phyloP scores from a whole-genome alignment of 192 early-diverging fungal species.

The Cetraspora pellucida region DNA sequence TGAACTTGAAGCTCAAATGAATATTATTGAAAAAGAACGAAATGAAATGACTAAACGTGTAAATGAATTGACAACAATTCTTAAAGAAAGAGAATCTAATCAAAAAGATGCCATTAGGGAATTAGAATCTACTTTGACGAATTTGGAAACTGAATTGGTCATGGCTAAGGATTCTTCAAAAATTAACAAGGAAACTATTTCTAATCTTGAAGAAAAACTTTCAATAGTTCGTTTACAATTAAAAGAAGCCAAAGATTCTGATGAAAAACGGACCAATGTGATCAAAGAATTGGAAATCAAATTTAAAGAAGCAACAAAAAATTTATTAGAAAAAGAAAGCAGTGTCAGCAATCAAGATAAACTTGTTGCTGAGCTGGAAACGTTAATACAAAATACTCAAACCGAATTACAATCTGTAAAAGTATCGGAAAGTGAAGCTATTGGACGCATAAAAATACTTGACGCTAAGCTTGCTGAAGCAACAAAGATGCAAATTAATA shows the following conservation, averaged over 20 bases:
- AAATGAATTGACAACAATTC: slow-evolving; percentile 8
- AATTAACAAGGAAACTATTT: slow-evolving; percentile 10
- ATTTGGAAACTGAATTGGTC: slow-evolving; percentile 18
- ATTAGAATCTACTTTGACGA: slow-evolving; percentile 15
- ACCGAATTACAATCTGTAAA: background rate
- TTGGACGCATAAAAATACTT: background rate
- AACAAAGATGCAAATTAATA: background rate
- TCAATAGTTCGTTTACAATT: background rate
- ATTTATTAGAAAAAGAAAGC: slow-evolving; percentile 20
- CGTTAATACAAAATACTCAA: slow-evolving; percentile 5
- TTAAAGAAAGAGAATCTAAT: slow-evolving; percentile 21
- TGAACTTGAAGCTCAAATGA: slow-evolving; percentile 25
- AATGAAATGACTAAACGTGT: slow-evolving; percentile 1
- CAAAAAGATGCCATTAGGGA: slow-evolving; percentile 19
- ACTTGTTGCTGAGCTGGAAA: slow-evolving; percentile 18
- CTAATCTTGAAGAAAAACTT: slow-evolving; percentile 19
- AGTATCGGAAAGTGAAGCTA: background rate
- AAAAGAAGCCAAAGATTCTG: slow-evolving; percentile 5
- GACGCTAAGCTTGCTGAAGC: slow-evolving; percentile 1
- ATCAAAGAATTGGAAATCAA: slow-evolving; percentile 21
- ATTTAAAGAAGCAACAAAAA: background rate
- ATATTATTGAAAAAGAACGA: slow-evolving; percentile 19
- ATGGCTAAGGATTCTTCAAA: slow-evolving; percentile 3
- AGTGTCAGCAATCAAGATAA: background rate
- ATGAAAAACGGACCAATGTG: slow-evolving; percentile 1